Conservation (phyloP, 495 filamentous ascomycete genomes). For the Hypoxylon intermedium region DNA sequence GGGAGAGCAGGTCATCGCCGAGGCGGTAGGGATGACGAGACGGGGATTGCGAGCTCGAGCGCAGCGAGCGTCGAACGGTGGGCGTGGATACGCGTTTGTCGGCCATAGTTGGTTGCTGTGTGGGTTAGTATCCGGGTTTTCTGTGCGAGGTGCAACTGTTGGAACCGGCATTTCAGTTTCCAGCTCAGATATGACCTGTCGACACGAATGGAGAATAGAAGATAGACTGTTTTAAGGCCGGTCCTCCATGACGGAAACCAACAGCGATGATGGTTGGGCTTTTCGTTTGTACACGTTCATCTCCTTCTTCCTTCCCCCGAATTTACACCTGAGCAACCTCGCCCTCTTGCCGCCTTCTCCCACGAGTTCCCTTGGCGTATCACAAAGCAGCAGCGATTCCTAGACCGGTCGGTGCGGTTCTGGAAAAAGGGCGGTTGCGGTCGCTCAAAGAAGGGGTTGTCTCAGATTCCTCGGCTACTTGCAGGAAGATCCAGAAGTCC, state of each 20-base stretch:
- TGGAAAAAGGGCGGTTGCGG: slow-evolving; percentile 20
- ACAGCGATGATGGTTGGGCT: slow-evolving; percentile 9
- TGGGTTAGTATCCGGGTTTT: slow-evolving; percentile 38
- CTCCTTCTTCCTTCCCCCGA: slow-evolving; percentile 20
- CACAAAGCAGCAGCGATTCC: slow-evolving; percentile 28
- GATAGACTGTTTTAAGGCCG: slow-evolving; percentile 15
- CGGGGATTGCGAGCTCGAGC: slow-evolving; percentile 46
- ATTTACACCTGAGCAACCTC: slow-evolving; percentile 4
- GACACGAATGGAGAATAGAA: slow-evolving; percentile 4
- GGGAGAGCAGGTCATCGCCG: slow-evolving; percentile 53
- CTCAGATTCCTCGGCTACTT: slow-evolving; percentile 27
- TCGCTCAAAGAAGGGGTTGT: slow-evolving; percentile 25
- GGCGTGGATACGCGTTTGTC: slow-evolving; percentile 38
- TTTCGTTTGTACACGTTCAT: slow-evolving; percentile 26
- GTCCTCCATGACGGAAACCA: slow-evolving; percentile 31
- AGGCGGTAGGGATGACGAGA: slow-evolving; percentile 41
- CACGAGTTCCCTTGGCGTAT: slow-evolving; percentile 5
- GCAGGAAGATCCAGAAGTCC: slow-evolving; percentile 23
- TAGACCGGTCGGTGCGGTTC: slow-evolving; percentile 25
- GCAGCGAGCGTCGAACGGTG: slow-evolving; percentile 30
- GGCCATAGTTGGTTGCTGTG: slow-evolving; percentile 35
- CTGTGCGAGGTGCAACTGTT: slow-evolving; percentile 15
- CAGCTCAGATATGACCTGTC: slow-evolving; percentile 25
- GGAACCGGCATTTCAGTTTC: slow-evolving; percentile 27
- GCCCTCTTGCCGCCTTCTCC: slow-evolving; percentile 21